phyloP scores from a whole-genome alignment of 768 basidiomycete genomes.

The Macrolepiota albuminosa region DNA sequence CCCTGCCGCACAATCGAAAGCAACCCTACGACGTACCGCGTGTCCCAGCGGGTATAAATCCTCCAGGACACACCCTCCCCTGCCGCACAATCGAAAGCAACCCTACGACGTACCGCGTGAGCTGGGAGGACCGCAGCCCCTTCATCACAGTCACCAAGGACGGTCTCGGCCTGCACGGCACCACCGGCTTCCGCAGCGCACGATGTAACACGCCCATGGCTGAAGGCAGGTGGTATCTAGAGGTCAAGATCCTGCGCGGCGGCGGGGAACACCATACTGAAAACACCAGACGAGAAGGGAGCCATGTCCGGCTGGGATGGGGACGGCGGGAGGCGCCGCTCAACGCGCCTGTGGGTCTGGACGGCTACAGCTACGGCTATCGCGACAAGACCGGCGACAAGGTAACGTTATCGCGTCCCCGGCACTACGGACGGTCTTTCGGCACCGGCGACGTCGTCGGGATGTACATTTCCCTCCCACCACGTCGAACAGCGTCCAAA shows the following conservation, averaged over 20 bases:
- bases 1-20: conserved; percentile 82
- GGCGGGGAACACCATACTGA: conserved; percentile 57
- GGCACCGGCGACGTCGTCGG: conserved; percentile 86
- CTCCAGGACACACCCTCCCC: conserved; percentile 48
- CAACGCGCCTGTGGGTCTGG: conserved; percentile 88
- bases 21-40: conserved; percentile 58
- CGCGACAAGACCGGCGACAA: conserved; percentile 93
- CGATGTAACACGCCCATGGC: conserved; percentile 86
- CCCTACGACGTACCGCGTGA: conserved; percentile 65
- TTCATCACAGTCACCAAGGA: conserved; percentile 78
- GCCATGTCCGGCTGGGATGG: conserved; percentile 90
- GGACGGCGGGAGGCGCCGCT: conserved; percentile 89
- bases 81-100: conserved; percentile 81
- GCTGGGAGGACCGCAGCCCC: conserved; percentile 89
- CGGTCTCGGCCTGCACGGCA: conserved; percentile 69
- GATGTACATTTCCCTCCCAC: conserved; percentile 88
- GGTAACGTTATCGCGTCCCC: conserved; percentile 76
- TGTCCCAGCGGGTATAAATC: conserved; percentile 70
- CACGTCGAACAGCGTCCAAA: conserved; percentile 48
- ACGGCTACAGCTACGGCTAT: conserved; percentile 89
- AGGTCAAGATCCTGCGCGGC: conserved; percentile 74
- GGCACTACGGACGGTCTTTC: conserved; percentile 71
- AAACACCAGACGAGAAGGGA: conserved; percentile 51
- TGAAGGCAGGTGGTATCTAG: conserved; percentile 93
- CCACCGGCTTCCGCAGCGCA: conserved; percentile 87